These are phyloP conservation scores for Sugiyamaella grinbergsii DNA, from an alignment of 1,139 yeast genomes.

Conservation along the genomic window DNA sequence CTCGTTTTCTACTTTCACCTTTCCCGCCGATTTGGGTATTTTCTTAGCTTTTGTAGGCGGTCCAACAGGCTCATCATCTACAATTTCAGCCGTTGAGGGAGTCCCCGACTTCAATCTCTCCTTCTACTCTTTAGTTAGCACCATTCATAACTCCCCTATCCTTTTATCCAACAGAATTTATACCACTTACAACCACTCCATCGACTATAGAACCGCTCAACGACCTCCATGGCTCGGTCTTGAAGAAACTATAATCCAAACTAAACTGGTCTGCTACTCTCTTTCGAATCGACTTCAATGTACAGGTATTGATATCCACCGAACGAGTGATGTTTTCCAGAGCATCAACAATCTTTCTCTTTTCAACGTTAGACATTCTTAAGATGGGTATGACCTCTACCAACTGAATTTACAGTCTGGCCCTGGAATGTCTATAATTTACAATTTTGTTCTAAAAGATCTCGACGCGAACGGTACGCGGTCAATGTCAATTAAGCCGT, in stretches of 20 bases:
- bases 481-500: no score
- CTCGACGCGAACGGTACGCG: no score
- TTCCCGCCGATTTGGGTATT: background rate
- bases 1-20: background rate
- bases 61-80: background rate
- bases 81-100: no score
- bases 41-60: background rate
- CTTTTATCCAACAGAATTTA: background rate
- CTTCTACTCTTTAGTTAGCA: slow-evolving; percentile 10
- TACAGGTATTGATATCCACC: slow-evolving; percentile 31
- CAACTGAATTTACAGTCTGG: no score
- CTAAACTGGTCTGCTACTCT: slow-evolving; percentile 27
- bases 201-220: slow-evolving; percentile 28
- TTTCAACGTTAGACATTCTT: slow-evolving; percentile 6
- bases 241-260: slow-evolving; percentile 30
- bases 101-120: slow-evolving; percentile 1
- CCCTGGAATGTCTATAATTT: no score
- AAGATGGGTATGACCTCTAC: no score
- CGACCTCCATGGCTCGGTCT: slow-evolving; percentile 28
- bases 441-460: no score
- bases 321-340: slow-evolving; percentile 19
- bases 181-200: slow-evolving; percentile 24
- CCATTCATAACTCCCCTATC: no score
- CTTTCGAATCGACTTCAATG: slow-evolving; percentile 29
- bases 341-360: slow-evolving; percentile 10